Evolutionary conservation across 441 rosid species (phyloP).

Genomic region (Syzygium malaccense): DNA sequence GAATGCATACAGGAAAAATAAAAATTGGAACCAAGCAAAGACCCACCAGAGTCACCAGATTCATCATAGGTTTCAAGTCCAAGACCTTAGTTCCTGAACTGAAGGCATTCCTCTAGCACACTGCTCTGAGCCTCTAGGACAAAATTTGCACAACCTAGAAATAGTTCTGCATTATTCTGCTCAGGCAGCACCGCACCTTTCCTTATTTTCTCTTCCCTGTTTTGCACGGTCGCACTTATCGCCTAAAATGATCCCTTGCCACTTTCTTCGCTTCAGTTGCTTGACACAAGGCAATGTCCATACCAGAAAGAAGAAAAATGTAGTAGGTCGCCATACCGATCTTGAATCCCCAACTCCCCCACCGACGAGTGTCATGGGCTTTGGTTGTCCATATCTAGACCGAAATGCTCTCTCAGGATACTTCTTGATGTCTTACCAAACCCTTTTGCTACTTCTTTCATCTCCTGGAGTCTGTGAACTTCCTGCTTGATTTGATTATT

Average conservation of each 20-base stretch:
- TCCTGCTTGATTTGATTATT: conserved; percentile 57
- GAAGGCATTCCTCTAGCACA: neutral
- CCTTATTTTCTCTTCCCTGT: neutral
- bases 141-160: neutral
- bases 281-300: neutral
- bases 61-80: neutral
- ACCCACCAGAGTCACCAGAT: neutral
- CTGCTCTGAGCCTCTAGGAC: neutral
- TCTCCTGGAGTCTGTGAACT: conserved; percentile 47
- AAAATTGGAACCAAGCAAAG: neutral
- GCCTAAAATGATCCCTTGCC: neutral
- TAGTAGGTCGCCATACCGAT: neutral
- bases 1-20: neutral
- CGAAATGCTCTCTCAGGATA: conserved; percentile 47
- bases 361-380: neutral
- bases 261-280: neutral
- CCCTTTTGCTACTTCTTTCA: conserved; percentile 74
- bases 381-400: conserved; percentile 26
- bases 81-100: neutral
- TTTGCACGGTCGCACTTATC: neutral
- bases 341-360: neutral
- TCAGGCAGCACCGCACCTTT: neutral
- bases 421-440: conserved; percentile 60
- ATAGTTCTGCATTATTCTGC: neutral
- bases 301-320: neutral